Percentiles rank a stretch among this genome's conserved stretches.
phyloP scores from a whole-genome alignment of 2,329 filamentous ascomycete species.

The Pseudocercospora cruenta region DNA sequence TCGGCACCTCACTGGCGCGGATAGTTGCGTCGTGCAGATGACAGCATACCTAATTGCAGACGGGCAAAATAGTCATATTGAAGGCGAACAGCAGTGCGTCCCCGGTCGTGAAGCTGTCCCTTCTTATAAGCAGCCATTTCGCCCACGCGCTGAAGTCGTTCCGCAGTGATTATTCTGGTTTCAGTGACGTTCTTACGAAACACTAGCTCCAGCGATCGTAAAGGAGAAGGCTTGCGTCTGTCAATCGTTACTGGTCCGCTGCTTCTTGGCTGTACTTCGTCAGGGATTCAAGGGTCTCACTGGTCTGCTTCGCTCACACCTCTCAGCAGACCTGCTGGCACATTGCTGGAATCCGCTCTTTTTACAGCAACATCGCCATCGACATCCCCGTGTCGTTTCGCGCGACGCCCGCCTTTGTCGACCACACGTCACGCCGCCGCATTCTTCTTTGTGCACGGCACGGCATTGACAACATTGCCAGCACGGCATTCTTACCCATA shows the following conservation, averaged over 20 bases:
- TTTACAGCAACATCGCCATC: slow-evolving; percentile 1
- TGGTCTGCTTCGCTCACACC: not conserved
- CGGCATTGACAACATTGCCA: slow-evolving; percentile 5
- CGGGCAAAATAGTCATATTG: not conserved
- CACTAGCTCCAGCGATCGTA: slow-evolving; percentile 12
- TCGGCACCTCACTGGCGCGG: not conserved
- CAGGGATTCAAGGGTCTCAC: not conserved
- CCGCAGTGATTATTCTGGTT: not conserved
- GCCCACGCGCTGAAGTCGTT: not conserved
- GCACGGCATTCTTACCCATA: not conserved
- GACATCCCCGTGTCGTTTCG: not conserved
- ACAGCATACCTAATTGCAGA: not conserved
- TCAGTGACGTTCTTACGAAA: slow-evolving; percentile 5
- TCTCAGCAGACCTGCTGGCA: not conserved
- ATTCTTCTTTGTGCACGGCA: slow-evolving; percentile 13
- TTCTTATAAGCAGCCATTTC: not conserved
- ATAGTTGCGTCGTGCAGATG: not conserved
- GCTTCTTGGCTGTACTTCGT: not conserved
- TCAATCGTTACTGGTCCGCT: not conserved
- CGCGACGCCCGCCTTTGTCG: slow-evolving; percentile 6
- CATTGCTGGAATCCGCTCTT: not conserved
- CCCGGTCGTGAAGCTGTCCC: not conserved
- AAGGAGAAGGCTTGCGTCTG: not conserved
- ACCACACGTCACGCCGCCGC: not conserved
- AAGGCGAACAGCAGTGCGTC: not conserved